Percentiles rank a stretch among this genome's conserved stretches.
phyloP scores from a whole-genome alignment of 1,284 basidiomycete genomes.

The Boletellus deceptivus region DNA sequence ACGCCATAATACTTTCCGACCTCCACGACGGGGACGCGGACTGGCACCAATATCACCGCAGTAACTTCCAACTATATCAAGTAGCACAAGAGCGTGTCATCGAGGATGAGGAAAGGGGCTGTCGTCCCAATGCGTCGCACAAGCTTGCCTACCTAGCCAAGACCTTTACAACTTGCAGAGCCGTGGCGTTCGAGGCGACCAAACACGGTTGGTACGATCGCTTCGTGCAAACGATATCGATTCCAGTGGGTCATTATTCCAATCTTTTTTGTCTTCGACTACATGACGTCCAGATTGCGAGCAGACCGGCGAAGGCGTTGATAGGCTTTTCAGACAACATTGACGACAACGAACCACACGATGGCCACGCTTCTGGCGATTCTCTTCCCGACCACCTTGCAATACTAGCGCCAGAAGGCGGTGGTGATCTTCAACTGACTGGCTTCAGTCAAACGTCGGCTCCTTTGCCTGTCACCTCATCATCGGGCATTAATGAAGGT shows the following conservation, averaged over 20 bases:
- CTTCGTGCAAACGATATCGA: conserved; percentile 16
- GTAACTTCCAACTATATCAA: conserved; percentile 28
- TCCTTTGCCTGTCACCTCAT: background rate
- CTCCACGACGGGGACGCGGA: conserved; percentile 31
- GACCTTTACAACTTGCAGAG: conserved; percentile 43
- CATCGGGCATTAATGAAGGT: background rate
- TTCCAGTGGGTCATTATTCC: conserved; percentile 24
- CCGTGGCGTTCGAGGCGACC: conserved; percentile 36
- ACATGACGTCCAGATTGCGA: conserved; percentile 19
- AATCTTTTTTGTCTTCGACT: background rate
- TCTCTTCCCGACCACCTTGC: background rate
- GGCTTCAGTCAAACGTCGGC: background rate
- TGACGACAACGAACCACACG: conserved; percentile 4
- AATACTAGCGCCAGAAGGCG: background rate
- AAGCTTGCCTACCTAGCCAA: conserved; percentile 40
- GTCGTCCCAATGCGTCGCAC: conserved; percentile 32
- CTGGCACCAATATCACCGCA: conserved; percentile 50
- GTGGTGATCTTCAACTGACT: background rate
- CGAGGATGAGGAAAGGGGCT: conserved; percentile 37
- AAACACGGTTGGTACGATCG: conserved; percentile 55
- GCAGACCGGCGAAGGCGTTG: conserved; percentile 14
- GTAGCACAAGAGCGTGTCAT: conserved; percentile 20
- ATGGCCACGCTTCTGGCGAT: background rate
- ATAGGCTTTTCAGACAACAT: conserved; percentile 13
- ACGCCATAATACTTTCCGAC: conserved; percentile 41